Evolutionary conservation across 768 basidiomycete species (phyloP).

Genomic region (Panaeolus papilionaceus): DNA sequence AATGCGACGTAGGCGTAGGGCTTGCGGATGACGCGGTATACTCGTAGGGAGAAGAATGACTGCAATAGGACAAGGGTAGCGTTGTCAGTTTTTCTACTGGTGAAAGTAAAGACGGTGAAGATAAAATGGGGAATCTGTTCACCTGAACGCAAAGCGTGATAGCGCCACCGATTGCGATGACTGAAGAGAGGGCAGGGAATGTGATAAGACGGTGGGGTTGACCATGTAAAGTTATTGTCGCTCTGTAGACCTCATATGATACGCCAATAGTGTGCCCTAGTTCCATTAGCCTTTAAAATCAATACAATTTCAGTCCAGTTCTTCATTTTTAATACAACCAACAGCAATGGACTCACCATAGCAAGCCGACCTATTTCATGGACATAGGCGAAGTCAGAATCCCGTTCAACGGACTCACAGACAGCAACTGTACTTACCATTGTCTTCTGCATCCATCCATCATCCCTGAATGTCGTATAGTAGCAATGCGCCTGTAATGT

Average conservation of each 20-base stretch:
- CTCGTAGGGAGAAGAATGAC: conserved; percentile 40
- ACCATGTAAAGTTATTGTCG: conserved; percentile 36
- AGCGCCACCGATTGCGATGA: conserved; percentile 33
- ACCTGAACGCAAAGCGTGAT: conserved; percentile 40
- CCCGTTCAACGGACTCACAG: no score
- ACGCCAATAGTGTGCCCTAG: conserved; percentile 35
- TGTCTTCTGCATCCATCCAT: conserved; percentile 28
- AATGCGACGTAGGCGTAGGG: conserved; percentile 34
- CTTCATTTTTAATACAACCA: background rate
- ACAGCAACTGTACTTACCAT: conserved; percentile 23
- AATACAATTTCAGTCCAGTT: conserved; percentile 17
- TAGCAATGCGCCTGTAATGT: conserved; percentile 33
- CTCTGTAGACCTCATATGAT: conserved; percentile 35
- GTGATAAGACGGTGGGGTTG: conserved; percentile 27
- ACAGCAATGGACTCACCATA: background rate
- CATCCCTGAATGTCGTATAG: conserved; percentile 31
- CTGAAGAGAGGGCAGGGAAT: conserved; percentile 13
- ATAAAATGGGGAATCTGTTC: background rate
- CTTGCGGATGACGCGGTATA: conserved; percentile 34
- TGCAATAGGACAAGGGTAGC: conserved; percentile 16
- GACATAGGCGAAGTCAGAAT: background rate
- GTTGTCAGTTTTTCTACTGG: no score
- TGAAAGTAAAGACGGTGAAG: background rate
- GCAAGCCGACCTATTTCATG: background rate
- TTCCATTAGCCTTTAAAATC: conserved; percentile 32